Evolutionary conservation across 2,329 filamentous ascomycete species (phyloP), one percentile per base, ranked within the genome.

Genomic region (Salinomyces thailandicus): DNA sequence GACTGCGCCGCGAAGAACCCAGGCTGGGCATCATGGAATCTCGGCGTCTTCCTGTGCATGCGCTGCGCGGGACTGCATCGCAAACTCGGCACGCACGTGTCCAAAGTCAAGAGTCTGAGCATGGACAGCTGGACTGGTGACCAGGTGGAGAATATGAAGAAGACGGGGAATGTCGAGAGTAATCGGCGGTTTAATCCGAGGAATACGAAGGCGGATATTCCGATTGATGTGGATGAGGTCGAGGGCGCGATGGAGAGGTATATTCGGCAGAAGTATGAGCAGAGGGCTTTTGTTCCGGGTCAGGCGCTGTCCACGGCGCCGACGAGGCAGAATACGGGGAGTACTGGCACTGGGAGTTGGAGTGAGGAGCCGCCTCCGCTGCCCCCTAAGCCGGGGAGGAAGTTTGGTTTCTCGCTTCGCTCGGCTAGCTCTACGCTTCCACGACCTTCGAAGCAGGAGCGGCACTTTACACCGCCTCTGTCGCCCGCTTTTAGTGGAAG

Each of bases 61-160:
- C 85, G 91, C 59, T 98, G 91, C 69, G 91, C 87, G 36, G 76
- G 86, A 37, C 75, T 96, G 55, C 91, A 98, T 67, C 84, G 91
- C 56, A 96, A 96, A 64, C 71, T 98, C 54, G 91, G 91, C 43
- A 96, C 91, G 27, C 91, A 98, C 62, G 85, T 98, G 45, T 95
- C 87, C 48, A 98, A 98, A 62, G 86, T 98, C 68, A 98, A 98
- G 64, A 96, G 87, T 24, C 64, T 98, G 65, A 96, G 83, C 61
- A 96, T 98, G 87, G 91, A 98, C 63, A 91, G 81, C 49, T 98
- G 91, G 91, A 79, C 83, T 33, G 80, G 81, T 54, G 91, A 96
- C 43, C 91, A 98, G 65, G 87, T 98, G 46, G 91, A 98, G 85
- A 89, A 81, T 55, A 98, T 98, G 91, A 91, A 84, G 65, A 81